These are phyloP conservation scores for Nitzschia putrida DNA, from an alignment of 108 stramenopile genomes.

Conservation along the genomic window DNA sequence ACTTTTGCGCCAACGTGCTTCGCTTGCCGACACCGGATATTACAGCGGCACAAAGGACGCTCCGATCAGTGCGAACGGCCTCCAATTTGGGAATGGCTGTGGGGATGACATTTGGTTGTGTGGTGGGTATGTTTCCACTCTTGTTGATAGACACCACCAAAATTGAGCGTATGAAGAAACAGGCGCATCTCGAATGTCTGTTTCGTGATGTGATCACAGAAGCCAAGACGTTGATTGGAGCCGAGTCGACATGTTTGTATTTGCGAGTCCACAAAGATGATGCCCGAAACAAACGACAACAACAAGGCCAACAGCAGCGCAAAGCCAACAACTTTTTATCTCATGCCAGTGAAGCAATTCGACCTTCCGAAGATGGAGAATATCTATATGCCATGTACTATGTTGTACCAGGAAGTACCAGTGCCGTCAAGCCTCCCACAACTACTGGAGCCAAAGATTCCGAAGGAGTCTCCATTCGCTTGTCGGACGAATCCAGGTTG, in stretches of 20 bases:
- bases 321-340: constrained; percentile 13
- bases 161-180: constrained; percentile 42
- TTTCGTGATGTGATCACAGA: constrained; percentile 62
- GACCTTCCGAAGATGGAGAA: constrained; percentile 36
- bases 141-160: constrained; percentile 66
- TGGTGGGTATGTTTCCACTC: constrained; percentile 96
- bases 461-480: not conserved
- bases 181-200: constrained; percentile 47
- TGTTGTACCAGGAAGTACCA: constrained; percentile 15
- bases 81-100: constrained; percentile 79
- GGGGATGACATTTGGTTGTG: constrained; percentile 91
- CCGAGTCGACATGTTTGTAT: constrained; percentile 55
- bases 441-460: not conserved
- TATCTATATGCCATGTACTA: constrained; percentile 62
- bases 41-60: constrained; percentile 73
- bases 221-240: constrained; percentile 62
- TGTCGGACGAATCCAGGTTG: constrained; percentile 6
- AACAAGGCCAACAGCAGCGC: not conserved
- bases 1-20: constrained; percentile 57
- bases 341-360: not conserved
- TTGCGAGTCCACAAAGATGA: constrained; percentile 44
- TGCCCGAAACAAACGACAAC: not conserved
- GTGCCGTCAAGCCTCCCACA: constrained; percentile 1
- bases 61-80: constrained; percentile 68
- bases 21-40: constrained; percentile 66